Conservation (phyloP, 345 rosid species). For the Limnanthes douglasii region DNA sequence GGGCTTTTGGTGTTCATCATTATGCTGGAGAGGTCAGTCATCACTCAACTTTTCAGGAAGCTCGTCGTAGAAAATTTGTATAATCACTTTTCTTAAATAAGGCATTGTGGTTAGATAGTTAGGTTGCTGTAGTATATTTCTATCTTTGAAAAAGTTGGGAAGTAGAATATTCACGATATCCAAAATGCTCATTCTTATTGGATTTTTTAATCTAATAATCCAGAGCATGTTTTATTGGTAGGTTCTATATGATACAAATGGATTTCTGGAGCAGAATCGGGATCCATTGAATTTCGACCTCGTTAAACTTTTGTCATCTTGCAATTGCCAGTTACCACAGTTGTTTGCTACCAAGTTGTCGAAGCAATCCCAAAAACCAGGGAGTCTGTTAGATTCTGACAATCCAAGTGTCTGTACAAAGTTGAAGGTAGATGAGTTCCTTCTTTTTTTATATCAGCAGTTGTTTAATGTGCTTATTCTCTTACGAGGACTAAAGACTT, state of each 20-base stretch:
- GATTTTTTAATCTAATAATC: too few species aligned
- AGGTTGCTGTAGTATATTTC: too few species aligned
- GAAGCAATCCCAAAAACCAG: constrained; percentile 22
- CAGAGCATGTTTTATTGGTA: too few species aligned
- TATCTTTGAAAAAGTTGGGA: too few species aligned
- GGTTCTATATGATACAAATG: constrained; percentile 88
- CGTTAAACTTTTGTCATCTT: constrained; percentile 51
- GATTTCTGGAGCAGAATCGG: constrained; percentile 89
- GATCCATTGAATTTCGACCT: constrained; percentile 57
- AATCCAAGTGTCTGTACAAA: constrained; percentile 62
- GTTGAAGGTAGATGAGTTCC: constrained; percentile 95
- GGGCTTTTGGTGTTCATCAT: constrained; percentile 60
- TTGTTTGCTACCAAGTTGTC: constrained; percentile 33
- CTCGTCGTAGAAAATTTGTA: too few species aligned
- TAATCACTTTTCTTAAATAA: too few species aligned
- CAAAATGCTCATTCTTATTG: too few species aligned
- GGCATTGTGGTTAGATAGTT: too few species aligned
- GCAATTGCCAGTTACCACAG: constrained; percentile 35
- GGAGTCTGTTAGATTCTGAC: constrained; percentile 24
- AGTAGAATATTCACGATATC: too few species aligned
- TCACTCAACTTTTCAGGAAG: constrained; percentile 23
- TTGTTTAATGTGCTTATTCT: too few species aligned
- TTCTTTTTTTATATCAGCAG: too few species aligned
- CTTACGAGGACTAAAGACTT: too few species aligned
- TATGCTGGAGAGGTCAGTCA: constrained; percentile 97